Evolutionary conservation across 163 green algal species (phyloP).

Genomic region (Chlamydomonas reinhardtii): DNA sequence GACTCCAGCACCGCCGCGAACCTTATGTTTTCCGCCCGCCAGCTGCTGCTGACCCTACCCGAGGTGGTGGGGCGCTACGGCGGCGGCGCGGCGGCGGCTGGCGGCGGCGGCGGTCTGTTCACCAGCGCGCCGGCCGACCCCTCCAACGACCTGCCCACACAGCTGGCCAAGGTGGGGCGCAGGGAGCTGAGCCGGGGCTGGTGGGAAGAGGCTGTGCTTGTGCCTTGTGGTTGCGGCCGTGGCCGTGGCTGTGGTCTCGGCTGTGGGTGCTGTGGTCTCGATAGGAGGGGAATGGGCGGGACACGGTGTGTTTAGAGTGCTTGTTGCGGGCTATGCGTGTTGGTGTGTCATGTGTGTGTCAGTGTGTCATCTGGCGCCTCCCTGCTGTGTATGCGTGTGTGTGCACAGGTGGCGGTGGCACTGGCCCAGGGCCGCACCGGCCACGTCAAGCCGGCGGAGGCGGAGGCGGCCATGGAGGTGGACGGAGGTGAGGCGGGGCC

Average conservation of each 20-base stretch:
- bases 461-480: conserved; percentile 45
- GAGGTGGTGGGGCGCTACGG: conserved; percentile 75
- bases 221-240: no score
- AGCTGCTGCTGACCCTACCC: conserved; percentile 85
- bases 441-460: conserved; percentile 11
- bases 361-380: no score
- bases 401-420: conserved; percentile 58
- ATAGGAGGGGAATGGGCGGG: no score
- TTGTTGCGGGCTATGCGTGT: no score
- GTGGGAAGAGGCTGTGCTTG: no score
- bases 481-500: not conserved
- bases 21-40: conserved; percentile 20
- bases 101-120: conserved; percentile 47
- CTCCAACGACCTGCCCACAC: conserved; percentile 80
- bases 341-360: no score
- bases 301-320: no score
- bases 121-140: conserved; percentile 45
- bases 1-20: no score
- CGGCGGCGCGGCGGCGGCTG: not conserved
- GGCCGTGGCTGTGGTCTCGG: no score
- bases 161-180: conserved; percentile 76
- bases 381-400: no score
- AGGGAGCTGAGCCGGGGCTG: no score
- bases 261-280: no score
- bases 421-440: conserved; percentile 66